A percentile compares a stretch with the other conserved stretches of the same genome.
Evolutionary conservation across 2,329 filamentous ascomycete genomes (phyloP).

Genomic region (Trichophaea hybrida): DNA sequence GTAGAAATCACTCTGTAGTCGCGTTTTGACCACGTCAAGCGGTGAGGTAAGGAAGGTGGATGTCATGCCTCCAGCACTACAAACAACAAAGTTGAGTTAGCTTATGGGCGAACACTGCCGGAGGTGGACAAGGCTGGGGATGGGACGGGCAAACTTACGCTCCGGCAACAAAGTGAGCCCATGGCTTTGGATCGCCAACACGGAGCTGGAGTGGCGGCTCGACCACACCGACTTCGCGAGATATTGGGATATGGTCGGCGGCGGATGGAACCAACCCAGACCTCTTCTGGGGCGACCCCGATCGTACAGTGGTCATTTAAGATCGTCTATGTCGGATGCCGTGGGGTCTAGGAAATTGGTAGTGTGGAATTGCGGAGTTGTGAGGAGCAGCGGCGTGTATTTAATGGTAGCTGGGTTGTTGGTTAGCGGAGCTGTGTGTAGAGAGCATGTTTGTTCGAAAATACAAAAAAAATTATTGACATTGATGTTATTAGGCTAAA

Average conservation of each 20-base stretch:
- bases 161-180: constrained; percentile 84
- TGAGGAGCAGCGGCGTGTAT: too few species aligned
- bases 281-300: background rate
- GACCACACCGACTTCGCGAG: constrained; percentile 32
- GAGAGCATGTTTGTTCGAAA: background rate
- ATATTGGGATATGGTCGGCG: constrained; percentile 22
- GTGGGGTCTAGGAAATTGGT: too few species aligned
- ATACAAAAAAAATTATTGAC: background rate
- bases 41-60: constrained; percentile 85
- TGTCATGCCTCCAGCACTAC: constrained; percentile 74
- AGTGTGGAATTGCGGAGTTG: too few species aligned
- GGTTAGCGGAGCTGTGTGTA: background rate
- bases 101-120: constrained; percentile 12
- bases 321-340: background rate
- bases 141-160: constrained; percentile 44
- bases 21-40: constrained; percentile 84
- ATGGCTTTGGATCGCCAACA: constrained; percentile 40
- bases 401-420: background rate
- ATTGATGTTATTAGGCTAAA: background rate
- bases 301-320: background rate
- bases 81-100: constrained; percentile 6
- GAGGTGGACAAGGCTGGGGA: background rate
- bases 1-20: constrained; percentile 89
- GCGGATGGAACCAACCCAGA: constrained; percentile 1
- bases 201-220: constrained; percentile 24